Conservation (phyloP, 2,329 filamentous ascomycete species). For the Conoideocrella luteorostrata region DNA sequence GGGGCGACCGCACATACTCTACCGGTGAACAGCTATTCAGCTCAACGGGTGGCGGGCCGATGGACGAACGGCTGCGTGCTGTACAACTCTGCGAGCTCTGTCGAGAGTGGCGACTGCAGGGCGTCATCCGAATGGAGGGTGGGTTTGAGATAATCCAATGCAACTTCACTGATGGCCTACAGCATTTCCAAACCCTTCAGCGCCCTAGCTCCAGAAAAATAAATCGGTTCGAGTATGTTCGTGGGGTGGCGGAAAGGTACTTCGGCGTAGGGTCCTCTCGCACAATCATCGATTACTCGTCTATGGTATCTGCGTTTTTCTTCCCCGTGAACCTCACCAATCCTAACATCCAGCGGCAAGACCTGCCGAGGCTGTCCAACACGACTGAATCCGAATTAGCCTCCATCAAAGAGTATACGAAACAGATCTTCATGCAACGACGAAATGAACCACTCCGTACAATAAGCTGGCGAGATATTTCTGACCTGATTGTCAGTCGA, state of each 20-base stretch:
- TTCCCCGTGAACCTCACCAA: constrained; percentile 34
- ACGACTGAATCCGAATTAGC: background rate
- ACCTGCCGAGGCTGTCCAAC: constrained; percentile 13
- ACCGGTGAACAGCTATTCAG: background rate
- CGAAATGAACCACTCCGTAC: background rate
- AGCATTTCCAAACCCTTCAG: constrained; percentile 19
- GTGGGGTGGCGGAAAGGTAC: constrained; percentile 28
- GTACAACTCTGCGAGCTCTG: constrained; percentile 45
- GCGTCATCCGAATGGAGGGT: constrained; percentile 54
- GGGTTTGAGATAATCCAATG: constrained; percentile 61
- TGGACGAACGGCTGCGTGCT: constrained; percentile 28
- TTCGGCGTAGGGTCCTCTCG: constrained; percentile 26
- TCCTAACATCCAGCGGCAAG: constrained; percentile 12
- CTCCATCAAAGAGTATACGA: background rate
- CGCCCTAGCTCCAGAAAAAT: constrained; percentile 15
- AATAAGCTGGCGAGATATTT: constrained; percentile 54
- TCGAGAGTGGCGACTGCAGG: constrained; percentile 44
- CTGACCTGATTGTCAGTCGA: constrained; percentile 53
- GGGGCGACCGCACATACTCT: constrained; percentile 19
- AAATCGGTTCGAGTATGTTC: constrained; percentile 19
- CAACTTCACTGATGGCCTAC: constrained; percentile 39
- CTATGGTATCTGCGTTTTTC: constrained; percentile 36
- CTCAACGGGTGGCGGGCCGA: too few relatives aligned
- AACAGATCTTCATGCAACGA: background rate
- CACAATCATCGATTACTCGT: constrained; percentile 30